phyloP scores from a whole-genome alignment of 345 rosid genomes.

The Eucalyptus leucophloia region DNA sequence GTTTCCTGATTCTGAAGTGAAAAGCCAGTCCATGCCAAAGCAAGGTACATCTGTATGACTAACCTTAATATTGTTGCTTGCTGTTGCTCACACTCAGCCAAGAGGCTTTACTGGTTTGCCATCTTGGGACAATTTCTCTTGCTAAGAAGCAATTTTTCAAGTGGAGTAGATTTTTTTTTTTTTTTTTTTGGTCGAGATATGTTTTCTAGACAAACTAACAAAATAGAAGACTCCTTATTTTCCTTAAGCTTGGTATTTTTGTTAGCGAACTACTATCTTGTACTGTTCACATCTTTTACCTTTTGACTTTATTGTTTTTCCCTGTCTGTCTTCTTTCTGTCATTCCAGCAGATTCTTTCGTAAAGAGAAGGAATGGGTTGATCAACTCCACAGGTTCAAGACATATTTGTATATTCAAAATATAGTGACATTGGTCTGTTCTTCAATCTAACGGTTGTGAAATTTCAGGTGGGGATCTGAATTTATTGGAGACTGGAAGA shows the following conservation, averaged over 20 bases:
- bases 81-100: not conserved
- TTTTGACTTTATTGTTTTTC: not conserved
- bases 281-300: not conserved
- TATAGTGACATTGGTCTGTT: not conserved
- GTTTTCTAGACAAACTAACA: not conserved
- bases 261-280: not conserved
- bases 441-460: not conserved
- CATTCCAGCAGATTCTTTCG: conserved; percentile 10
- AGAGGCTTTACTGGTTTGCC: not conserved
- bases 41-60: conserved; percentile 13
- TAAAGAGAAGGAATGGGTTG: conserved; percentile 7
- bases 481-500: conserved; percentile 12
- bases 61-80: not conserved
- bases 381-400: conserved; percentile 16
- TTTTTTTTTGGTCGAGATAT: not conserved
- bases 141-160: not conserved
- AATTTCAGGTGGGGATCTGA: conserved; percentile 9
- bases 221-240: not conserved
- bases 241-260: not conserved
- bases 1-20: conserved; percentile 24
- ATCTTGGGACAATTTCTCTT: not conserved
- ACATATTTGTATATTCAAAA: not conserved
- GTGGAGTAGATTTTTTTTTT: not conserved
- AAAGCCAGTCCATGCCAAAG: conserved; percentile 15
- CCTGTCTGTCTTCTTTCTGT: not conserved